phyloP scores from a whole-genome alignment of 2,329 filamentous ascomycete genomes.

The Epichloe uncinata region DNA sequence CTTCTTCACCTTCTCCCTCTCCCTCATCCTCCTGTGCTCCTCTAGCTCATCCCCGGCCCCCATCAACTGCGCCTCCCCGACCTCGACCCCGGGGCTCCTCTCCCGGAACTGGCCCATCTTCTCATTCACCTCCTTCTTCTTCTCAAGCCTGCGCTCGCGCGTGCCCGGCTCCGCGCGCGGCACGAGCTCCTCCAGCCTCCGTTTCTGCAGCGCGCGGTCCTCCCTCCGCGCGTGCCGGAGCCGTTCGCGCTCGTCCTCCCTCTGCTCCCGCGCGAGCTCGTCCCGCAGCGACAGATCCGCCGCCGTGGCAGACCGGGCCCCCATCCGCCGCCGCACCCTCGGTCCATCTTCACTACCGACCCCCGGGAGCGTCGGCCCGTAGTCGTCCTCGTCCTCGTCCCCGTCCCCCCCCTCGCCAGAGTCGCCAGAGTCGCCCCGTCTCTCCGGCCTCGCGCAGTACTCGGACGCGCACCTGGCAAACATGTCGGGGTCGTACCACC shows the following conservation, averaged over 20 bases:
- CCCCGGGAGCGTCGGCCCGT: slow-evolving; percentile 28
- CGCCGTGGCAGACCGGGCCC: slow-evolving; percentile 55
- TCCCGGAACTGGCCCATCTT: slow-evolving; percentile 62
- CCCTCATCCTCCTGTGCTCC: slow-evolving; percentile 56
- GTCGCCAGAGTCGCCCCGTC: neutral
- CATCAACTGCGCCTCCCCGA: slow-evolving; percentile 59
- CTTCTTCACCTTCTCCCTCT: slow-evolving; percentile 57
- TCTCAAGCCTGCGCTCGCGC: slow-evolving; percentile 75
- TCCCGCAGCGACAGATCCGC: slow-evolving; percentile 57
- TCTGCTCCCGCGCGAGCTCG: slow-evolving; percentile 37
- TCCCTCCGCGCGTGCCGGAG: slow-evolving; percentile 47
- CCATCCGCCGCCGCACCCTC: slow-evolving; percentile 14
- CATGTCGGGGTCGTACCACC: slow-evolving; percentile 82
- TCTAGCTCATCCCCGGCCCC: slow-evolving; percentile 50
- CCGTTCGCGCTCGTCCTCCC: slow-evolving; percentile 35
- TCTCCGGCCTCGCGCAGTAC: slow-evolving; percentile 4
- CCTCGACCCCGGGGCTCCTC: slow-evolving; percentile 45
- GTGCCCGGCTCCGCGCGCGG: slow-evolving; percentile 76
- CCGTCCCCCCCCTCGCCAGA: slow-evolving; percentile 3
- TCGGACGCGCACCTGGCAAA: slow-evolving; percentile 30
- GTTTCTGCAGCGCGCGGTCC: slow-evolving; percentile 55
- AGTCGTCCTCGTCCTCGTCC: too few relatives aligned
- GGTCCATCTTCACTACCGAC: neutral
- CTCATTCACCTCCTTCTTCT: slow-evolving; percentile 59
- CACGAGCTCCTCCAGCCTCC: slow-evolving; percentile 63